Evolutionary conservation across 805 yeast species (phyloP), one percentile per base, ranked within the genome.

Genomic region (Naumovozyma baii): DNA sequence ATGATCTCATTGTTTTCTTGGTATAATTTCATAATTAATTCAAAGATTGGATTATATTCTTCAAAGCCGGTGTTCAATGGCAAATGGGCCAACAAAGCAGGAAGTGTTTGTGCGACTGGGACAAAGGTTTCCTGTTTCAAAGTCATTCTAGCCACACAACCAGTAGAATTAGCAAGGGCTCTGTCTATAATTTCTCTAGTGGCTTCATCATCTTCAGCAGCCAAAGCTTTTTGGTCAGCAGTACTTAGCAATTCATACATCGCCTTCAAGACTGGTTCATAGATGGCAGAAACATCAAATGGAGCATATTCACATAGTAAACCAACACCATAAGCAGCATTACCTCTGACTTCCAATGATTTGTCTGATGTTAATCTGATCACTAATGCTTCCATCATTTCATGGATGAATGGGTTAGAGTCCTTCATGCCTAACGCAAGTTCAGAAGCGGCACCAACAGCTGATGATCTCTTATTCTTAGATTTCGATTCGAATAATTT

Each of bases 311-410:
- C 67, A 36, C 73, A 61, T 44, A 87, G 64, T 44, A 87, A 63
- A 52, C 98, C 98, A 50, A 84, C 78, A 69, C 97, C 98, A 61
- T 86, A 92, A 14, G 96, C 96, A 38, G 96, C 90, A 52, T 87
- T 84, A 52, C 95, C 88, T 65, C 90, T 82, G 43, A 86, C 96
- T 57, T 86, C 95, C 46, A 83, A 69, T 13, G 92, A 81, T 54
- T 76, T 76, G 59, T 83, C 87, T 55, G 78, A 77, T 41, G 81
- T 72, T 45, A 90, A 70, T 48, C 81, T 78, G 43, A 76, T 71
- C 37, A 74, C 68, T 58, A 92, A 81, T 31, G 80, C 68, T 57
- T 79, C 76, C 54, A 86, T 66, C 55, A 92, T 67, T 48, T 82
- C 85, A 47, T 76, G 74, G 30, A 79, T 63, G 66, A 70, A 80